A percentile compares a stretch with the other conserved stretches of the same genome.
phyloP scores from a whole-genome alignment of 257 asterid species.

The Solanum bukasovii region DNA sequence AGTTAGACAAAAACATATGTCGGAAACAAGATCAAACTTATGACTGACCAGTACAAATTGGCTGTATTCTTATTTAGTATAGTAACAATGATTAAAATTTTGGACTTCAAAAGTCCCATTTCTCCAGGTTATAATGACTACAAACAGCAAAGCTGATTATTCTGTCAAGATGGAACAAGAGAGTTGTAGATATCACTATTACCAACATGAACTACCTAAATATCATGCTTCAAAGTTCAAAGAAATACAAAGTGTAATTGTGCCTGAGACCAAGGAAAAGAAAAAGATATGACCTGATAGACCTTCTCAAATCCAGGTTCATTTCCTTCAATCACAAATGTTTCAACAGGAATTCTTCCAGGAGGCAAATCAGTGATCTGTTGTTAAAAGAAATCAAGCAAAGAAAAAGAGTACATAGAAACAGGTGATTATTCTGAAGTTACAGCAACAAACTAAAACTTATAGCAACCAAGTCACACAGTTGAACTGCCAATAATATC shows the following conservation, averaged over 20 bases:
- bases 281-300: conserved; percentile 42
- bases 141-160: background rate
- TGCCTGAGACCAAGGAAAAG: background rate
- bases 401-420: background rate
- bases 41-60: background rate
- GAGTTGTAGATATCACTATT: background rate
- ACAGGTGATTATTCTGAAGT: background rate
- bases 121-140: background rate
- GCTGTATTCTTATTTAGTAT: background rate
- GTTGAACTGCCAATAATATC: background rate
- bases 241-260: background rate
- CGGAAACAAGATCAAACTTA: background rate
- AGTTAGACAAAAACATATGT: background rate
- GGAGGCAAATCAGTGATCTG: conserved; percentile 96
- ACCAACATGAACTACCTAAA: background rate
- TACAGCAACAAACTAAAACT: background rate
- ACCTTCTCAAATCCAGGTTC: conserved; percentile 68
- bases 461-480: background rate
- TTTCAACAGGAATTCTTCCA: conserved; percentile 85
- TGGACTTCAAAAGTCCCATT: background rate
- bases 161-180: background rate
- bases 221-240: background rate
- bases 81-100: background rate
- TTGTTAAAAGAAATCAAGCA: conserved; percentile 10
- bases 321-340: conserved; percentile 63